Evolutionary conservation across 495 filamentous ascomycete species (phyloP), one percentile per base, ranked within the genome.

Genomic region (Annulohypoxylon nitens): DNA sequence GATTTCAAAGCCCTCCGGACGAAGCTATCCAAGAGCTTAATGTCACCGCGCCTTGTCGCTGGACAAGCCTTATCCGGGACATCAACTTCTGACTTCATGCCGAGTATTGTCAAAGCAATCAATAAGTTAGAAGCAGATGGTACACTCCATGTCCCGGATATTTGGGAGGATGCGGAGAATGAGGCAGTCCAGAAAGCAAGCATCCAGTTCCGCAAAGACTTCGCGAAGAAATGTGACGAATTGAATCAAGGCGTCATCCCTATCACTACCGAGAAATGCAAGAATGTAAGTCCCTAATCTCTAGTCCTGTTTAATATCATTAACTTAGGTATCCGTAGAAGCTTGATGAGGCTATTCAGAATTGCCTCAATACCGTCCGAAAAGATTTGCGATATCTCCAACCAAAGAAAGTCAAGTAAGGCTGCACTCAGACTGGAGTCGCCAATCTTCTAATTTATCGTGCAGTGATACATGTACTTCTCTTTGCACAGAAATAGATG

Each of bases 91-190:
- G 37, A 41, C 37, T 41, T 41, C 37, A 41, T 41, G 37, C 37
- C 37, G 37, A 41, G 37, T 41, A 12, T 41, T 41, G 37, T 41
- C 12, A 41, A 41, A 41, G 7, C 37, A 41, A 41, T 41, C 37
- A 41, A 41, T 41, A 41, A 41, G 37, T 41, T 41, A 41, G 37
- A 41, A 41, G 37, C 37, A 41, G 37, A 41, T 41, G 37, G 37
- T 2, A 41, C 37, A 41, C 37, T 41, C 12, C 37, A 41, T 12
- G 37, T 41, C 37, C 37, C 37, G 37, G 12, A 41, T 41, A 41
- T 41, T 12, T 41, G 37, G 37, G 37, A 41, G 37, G 37, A 41
- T 2, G 37, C 37, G 37, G 37, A 41, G 37, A 41, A 41, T 12
- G 37, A 41, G 37, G 37, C 37, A 41, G 37, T 41, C 37, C 37